phyloP scores from a whole-genome alignment of 257 asterid genomes.

The Solanum pennellii region DNA sequence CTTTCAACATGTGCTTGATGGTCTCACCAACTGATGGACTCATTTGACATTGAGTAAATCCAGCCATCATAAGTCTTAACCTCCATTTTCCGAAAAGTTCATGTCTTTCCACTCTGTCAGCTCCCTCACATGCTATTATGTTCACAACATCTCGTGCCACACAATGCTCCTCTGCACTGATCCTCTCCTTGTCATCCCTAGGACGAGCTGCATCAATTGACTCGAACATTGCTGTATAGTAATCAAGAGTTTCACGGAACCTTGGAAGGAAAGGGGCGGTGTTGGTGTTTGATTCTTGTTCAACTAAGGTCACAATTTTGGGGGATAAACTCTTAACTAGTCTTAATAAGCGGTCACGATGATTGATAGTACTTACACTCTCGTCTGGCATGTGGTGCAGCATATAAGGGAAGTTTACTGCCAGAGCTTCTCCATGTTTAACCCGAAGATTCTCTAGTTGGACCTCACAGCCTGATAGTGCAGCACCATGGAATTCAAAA shows the following conservation, averaged over 20 bases:
- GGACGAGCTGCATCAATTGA: conserved; percentile 69
- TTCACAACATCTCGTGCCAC: conserved; percentile 81
- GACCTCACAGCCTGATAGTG: conserved; percentile 63
- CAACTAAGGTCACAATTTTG: conserved; percentile 64
- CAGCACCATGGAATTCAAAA: conserved; percentile 73
- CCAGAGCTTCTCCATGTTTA: conserved; percentile 66
- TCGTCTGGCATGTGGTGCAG: conserved; percentile 96
- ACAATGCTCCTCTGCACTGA: conserved; percentile 74
- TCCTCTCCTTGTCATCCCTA: conserved; percentile 57
- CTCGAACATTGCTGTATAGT: conserved; percentile 84
- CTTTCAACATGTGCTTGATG: conserved; percentile 42
- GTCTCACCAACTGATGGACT: conserved; percentile 46
- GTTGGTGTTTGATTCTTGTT: conserved; percentile 86
- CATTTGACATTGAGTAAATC: conserved; percentile 47
- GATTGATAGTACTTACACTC: conserved; percentile 72
- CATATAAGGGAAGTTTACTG: conserved; percentile 74
- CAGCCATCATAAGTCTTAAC: conserved; percentile 60
- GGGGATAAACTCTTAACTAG: conserved; percentile 72
- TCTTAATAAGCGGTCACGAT: conserved; percentile 65
- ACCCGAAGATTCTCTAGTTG: conserved; percentile 37
- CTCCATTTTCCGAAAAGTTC: conserved; percentile 82
- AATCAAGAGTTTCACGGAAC: conserved; percentile 63
- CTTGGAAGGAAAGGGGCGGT: conserved; percentile 59
- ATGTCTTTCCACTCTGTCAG: conserved; percentile 74
- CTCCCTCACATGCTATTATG: conserved; percentile 79